Conservation (phyloP, 768 basidiomycete species). For the Chalciporus sphaerocephalus region DNA sequence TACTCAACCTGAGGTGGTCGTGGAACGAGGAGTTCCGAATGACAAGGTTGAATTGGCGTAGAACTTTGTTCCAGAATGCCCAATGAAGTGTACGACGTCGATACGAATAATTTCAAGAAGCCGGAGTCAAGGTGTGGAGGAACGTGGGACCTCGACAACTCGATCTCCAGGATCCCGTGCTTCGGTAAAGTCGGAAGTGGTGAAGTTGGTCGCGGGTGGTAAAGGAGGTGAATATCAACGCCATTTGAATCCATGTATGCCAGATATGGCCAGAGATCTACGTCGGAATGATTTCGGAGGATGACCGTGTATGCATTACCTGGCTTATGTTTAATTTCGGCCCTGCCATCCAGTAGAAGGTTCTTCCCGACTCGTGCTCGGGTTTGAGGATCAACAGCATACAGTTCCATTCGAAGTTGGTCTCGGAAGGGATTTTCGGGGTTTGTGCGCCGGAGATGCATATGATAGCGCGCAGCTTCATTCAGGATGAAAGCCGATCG, state of each 20-base stretch:
- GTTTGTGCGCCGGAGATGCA: conserved; percentile 53
- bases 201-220: conserved; percentile 42
- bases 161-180: conserved; percentile 37
- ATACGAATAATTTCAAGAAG: conserved; percentile 57
- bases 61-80: conserved; percentile 45
- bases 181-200: conserved; percentile 42
- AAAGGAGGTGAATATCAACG: conserved; percentile 52
- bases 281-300: conserved; percentile 46
- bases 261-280: conserved; percentile 60
- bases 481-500: conserved; percentile 42
- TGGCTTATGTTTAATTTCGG: conserved; percentile 42
- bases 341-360: conserved; percentile 44
- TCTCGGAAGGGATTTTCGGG: conserved; percentile 42
- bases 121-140: conserved; percentile 43
- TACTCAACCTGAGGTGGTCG: conserved; percentile 1
- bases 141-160: conserved; percentile 35
- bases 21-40: conserved; percentile 10
- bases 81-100: conserved; percentile 47
- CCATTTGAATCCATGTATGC: conserved; percentile 57
- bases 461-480: conserved; percentile 56
- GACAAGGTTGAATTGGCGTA: conserved; percentile 14
- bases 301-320: conserved; percentile 44
- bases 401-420: conserved; percentile 51
- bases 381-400: conserved; percentile 42
- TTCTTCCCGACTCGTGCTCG: conserved; percentile 44